Base-by-base conservation (phyloP, 2,329 filamentous ascomycete species). In the Nemania sp. region DNA sequence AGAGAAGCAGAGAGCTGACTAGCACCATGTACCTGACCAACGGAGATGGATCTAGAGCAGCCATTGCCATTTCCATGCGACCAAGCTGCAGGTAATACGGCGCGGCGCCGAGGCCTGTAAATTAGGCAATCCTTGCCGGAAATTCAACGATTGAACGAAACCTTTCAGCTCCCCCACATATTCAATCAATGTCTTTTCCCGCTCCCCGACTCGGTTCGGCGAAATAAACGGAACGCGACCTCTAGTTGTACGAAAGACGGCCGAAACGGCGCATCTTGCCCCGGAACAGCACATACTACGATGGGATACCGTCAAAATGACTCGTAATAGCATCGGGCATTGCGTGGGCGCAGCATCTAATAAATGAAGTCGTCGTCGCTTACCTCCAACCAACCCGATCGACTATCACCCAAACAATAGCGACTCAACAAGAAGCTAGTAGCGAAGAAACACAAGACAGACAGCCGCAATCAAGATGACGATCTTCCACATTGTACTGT, bases 401-500 rank as follows among this genome's bases (percentile, higher is more conserved):
- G 5, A 41, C 15, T 8, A 27, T 24, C 15, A 6, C 8, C 18
- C 10, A 54, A 62, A 18, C 58, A 53, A 29, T n/a, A 54, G 10
- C 22, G 10, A 15, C 45, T 7, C 24, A 53, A 56, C 5, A 32
- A 24, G 8, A 41, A 49, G 26, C 22, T 2, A 26, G 2, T 11
- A 43, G 29, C 29, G 18, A 24, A 41, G 22, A 57, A 43, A 2
- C 29, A 32, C 61, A 18, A 64, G n/a, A 15, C 18, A 22, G 22
- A 4, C 26, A 51, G 15, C 45, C 15, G 11, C 29, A 11, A 43
- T 57, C 43, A 64, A 52, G 4, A 64, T 64, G 61, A 56, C 52
- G 1, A 64, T 64, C 53, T 64, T 64, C 24, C 61, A 64, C 22
- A 64, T 64, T 22, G 53, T 64, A 22, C 53, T 64, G 8, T 64